Conservation (phyloP, 805 yeast species). For the Pichia thaimueangensis region DNA sequence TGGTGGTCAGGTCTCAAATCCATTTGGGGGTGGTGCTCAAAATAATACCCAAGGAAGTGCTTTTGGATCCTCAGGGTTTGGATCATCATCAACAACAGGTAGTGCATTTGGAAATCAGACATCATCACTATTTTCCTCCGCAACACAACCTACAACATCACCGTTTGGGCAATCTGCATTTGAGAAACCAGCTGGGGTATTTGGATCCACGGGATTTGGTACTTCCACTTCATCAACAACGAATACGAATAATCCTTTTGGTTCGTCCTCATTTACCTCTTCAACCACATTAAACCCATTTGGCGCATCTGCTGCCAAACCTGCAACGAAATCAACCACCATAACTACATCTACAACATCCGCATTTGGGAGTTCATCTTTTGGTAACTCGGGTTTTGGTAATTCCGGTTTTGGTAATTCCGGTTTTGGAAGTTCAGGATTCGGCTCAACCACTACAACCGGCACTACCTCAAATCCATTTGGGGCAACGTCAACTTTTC, state of each 20-base stretch:
- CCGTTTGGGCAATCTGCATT: slow-evolving; percentile 2
- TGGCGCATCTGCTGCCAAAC: slow-evolving; percentile 2
- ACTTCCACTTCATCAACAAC: slow-evolving; percentile 9
- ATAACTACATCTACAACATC: slow-evolving; percentile 2
- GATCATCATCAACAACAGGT: not conserved
- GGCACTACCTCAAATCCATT: not conserved
- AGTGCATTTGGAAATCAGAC: slow-evolving; percentile 9
- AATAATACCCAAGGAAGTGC: slow-evolving; percentile 1
- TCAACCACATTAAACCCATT: not conserved
- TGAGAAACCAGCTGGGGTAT: not conserved
- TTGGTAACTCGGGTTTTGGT: slow-evolving; percentile 8
- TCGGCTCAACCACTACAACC: slow-evolving; percentile 7
- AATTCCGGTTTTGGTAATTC: slow-evolving; percentile 11
- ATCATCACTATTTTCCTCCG: not conserved
- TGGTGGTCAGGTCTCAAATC: slow-evolving; percentile 12
- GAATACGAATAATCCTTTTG: slow-evolving; percentile 17
- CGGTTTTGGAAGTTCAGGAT: slow-evolving; percentile 16
- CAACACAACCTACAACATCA: not conserved
- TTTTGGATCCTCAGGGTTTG: slow-evolving; percentile 1
- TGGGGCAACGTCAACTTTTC: too few species aligned
- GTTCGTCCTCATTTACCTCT: slow-evolving; percentile 9
- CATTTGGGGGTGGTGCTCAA: slow-evolving; percentile 20
- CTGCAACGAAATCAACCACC: slow-evolving; percentile 3
- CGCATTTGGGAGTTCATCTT: not conserved
- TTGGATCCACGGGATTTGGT: slow-evolving; percentile 18